Evolutionary conservation across 495 filamentous ascomycete genomes (phyloP).

Genomic region (Penicillium goetzii): DNA sequence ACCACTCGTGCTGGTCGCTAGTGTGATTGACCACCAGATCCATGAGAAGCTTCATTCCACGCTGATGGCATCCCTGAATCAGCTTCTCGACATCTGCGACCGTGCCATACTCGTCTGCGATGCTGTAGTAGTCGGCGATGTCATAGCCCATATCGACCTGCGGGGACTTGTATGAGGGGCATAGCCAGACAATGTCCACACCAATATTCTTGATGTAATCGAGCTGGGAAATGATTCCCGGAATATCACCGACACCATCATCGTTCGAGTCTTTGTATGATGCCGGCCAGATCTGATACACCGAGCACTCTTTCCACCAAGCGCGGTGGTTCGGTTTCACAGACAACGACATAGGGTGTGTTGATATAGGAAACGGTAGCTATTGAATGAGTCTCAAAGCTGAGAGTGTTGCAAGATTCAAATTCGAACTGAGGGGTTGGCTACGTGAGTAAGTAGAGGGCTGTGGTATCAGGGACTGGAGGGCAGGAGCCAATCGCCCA

Average conservation of each 20-base stretch:
- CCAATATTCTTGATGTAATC: constrained; percentile 67
- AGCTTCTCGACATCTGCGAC: constrained; percentile 68
- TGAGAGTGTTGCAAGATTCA: neutral
- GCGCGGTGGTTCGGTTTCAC: constrained; percentile 44
- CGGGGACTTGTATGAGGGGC: constrained; percentile 68
- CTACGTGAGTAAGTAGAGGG: constrained; percentile 10
- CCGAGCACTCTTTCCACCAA: constrained; percentile 60
- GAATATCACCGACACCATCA: constrained; percentile 70
- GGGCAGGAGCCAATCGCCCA: constrained; percentile 18
- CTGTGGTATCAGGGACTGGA: constrained; percentile 15
- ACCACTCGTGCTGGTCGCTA: constrained; percentile 78
- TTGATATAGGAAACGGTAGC: neutral
- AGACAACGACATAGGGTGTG: constrained; percentile 32
- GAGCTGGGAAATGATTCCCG: constrained; percentile 65
- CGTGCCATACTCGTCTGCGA: constrained; percentile 64
- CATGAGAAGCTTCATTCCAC: constrained; percentile 72
- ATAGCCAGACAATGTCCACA: constrained; percentile 70
- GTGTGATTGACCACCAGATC: constrained; percentile 81
- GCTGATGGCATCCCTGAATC: constrained; percentile 55
- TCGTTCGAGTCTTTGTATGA: constrained; percentile 68
- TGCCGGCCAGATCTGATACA: constrained; percentile 74
- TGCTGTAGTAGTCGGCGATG: constrained; percentile 68
- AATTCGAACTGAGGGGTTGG: constrained; percentile 6
- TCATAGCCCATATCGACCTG: constrained; percentile 67
- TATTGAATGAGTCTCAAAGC: neutral